Evolutionary conservation across 2,329 filamentous ascomycete genomes (phyloP).

Genomic region (Didymella lethalis): DNA sequence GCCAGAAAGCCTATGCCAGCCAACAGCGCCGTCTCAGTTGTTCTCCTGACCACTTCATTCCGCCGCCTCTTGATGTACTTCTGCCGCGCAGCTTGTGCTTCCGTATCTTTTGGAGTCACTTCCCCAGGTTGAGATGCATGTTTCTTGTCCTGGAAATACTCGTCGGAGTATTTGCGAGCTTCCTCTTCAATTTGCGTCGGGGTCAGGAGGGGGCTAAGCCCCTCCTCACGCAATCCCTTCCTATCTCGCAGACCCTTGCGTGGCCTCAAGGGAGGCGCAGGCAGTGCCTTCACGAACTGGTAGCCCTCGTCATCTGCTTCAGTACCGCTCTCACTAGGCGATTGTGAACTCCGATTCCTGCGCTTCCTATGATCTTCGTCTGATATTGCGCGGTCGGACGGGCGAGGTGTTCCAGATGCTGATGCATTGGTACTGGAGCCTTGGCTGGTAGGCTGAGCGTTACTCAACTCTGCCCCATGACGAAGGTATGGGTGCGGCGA

Average conservation of each 20-base stretch:
- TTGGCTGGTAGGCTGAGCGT: slow-evolving; percentile 28
- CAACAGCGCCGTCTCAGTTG: slow-evolving; percentile 63
- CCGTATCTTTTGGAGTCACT: slow-evolving; percentile 41
- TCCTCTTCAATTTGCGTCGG: slow-evolving; percentile 59
- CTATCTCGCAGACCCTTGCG: slow-evolving; percentile 78
- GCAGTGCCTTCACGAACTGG: slow-evolving; percentile 78
- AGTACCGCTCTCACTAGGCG: slow-evolving; percentile 85
- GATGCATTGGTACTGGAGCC: slow-evolving; percentile 31
- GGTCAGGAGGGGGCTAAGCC: slow-evolving; percentile 53
- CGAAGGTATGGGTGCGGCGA: slow-evolving; percentile 52
- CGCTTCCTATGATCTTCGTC: slow-evolving; percentile 40
- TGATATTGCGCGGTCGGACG: slow-evolving; percentile 31
- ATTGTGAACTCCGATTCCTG: slow-evolving; percentile 41
- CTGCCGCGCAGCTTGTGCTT: slow-evolving; percentile 58
- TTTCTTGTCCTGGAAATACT: slow-evolving; percentile 48
- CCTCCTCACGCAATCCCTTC: slow-evolving; percentile 47
- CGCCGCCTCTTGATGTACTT: slow-evolving; percentile 86
- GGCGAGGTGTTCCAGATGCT: slow-evolving; percentile 24
- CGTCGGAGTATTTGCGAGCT: slow-evolving; percentile 47
- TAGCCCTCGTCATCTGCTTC: slow-evolving; percentile 92
- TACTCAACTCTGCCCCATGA: slow-evolving; percentile 37
- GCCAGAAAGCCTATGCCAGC: slow-evolving; percentile 60
- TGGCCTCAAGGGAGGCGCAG: slow-evolving; percentile 74
- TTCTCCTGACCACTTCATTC: slow-evolving; percentile 80
- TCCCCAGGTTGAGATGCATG: slow-evolving; percentile 27